Percentiles rank a stretch among this genome's conserved stretches.
Evolutionary conservation across 2,329 filamentous ascomycete species (phyloP).

Genomic region (Didymella keratinophila): DNA sequence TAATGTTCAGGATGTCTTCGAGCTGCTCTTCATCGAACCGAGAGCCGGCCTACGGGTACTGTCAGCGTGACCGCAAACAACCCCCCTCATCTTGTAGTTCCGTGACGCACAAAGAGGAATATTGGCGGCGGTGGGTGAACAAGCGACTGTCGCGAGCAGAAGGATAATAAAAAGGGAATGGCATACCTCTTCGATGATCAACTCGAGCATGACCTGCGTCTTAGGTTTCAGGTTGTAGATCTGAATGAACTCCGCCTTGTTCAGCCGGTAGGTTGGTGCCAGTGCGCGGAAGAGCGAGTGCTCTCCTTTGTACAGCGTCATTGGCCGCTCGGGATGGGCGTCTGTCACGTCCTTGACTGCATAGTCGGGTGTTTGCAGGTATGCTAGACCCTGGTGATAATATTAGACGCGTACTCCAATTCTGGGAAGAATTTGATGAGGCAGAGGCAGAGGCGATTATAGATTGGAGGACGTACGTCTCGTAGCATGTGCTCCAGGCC

Average conservation of each 20-base stretch:
- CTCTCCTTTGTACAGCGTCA: constrained; percentile 47
- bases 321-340: constrained; percentile 35
- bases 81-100: too few species aligned
- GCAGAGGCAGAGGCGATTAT: too few species aligned
- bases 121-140: too few species aligned
- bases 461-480: constrained; percentile 61
- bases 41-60: constrained; percentile 28
- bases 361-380: constrained; percentile 51
- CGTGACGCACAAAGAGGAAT: too few species aligned
- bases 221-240: constrained; percentile 47
- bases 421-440: neutral
- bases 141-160: too few species aligned
- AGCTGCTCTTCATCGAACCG: constrained; percentile 44
- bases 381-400: constrained; percentile 54
- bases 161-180: neutral
- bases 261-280: constrained; percentile 42
- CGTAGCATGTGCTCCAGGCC: constrained; percentile 69
- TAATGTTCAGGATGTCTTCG: constrained; percentile 38
- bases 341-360: constrained; percentile 27
- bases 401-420: too few species aligned
- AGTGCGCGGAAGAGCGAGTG: constrained; percentile 43
- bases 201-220: constrained; percentile 42
- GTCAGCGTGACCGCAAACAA: neutral
- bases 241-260: constrained; percentile 51
- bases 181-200: constrained; percentile 49